phyloP scores from a whole-genome alignment of 768 basidiomycete genomes.

The Favolaschia claudopus region DNA sequence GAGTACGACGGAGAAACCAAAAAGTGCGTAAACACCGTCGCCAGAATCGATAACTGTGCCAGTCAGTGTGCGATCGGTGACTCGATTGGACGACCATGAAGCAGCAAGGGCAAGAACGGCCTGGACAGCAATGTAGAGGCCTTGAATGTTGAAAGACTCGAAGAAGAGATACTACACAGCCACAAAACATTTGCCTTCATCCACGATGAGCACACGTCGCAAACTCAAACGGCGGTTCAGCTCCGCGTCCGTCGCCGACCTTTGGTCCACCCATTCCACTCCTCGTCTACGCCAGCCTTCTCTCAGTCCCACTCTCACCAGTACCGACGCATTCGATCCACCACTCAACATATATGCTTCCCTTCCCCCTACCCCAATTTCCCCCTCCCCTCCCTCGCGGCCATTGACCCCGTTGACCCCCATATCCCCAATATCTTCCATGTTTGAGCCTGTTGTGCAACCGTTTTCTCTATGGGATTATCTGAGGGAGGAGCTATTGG shows the following conservation, averaged over 20 bases:
- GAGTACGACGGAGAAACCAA: slow-evolving; percentile 11
- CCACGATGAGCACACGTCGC: background rate
- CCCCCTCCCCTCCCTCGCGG: slow-evolving; percentile 49
- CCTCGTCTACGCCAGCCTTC: slow-evolving; percentile 17
- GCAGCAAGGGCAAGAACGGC: background rate
- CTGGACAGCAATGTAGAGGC: background rate
- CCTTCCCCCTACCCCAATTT: slow-evolving; percentile 76
- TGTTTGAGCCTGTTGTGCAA: slow-evolving; percentile 33
- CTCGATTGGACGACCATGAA: no score
- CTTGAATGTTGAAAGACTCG: background rate
- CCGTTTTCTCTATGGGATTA: slow-evolving; percentile 94
- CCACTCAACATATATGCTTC: slow-evolving; percentile 71
- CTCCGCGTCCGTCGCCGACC: slow-evolving; percentile 20
- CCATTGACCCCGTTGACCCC: slow-evolving; percentile 43
- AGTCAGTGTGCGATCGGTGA: no score
- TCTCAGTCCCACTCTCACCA: slow-evolving; percentile 12
- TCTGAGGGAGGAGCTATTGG: slow-evolving; percentile 84
- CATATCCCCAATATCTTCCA: slow-evolving; percentile 36
- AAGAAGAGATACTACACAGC: slow-evolving; percentile 13
- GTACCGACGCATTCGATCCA: slow-evolving; percentile 11
- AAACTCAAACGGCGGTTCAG: slow-evolving; percentile 19
- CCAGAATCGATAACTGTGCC: no score
- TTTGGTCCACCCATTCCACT: slow-evolving; percentile 5
- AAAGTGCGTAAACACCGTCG: no score
- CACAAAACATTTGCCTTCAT: background rate